Evolutionary conservation across 108 stramenopile species (phyloP).

Genomic region (Nitzschia sp.): DNA sequence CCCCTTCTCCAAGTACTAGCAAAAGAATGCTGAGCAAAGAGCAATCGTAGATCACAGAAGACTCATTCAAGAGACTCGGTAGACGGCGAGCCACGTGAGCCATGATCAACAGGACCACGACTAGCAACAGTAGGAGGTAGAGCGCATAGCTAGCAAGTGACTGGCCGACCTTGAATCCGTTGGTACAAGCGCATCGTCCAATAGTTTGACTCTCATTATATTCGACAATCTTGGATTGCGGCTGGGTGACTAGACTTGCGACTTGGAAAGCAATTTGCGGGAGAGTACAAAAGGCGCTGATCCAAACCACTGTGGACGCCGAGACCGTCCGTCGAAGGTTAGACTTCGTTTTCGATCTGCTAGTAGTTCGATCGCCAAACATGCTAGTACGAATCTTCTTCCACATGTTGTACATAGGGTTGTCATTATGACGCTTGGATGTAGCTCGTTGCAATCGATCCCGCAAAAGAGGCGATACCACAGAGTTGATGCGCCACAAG

Average conservation of each 20-base stretch:
- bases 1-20: conserved; percentile 1
- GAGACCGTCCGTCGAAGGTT: conserved; percentile 12
- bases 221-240: background rate
- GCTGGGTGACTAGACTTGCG: background rate
- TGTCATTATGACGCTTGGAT: background rate
- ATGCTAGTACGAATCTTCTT: background rate
- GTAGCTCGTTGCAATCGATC: background rate
- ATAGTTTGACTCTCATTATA: conserved; percentile 12
- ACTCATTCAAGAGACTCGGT: conserved; percentile 37
- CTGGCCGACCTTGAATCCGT: background rate
- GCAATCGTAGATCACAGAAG: conserved; percentile 13
- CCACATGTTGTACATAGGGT: too few relatives aligned
- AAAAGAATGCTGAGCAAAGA: conserved; percentile 12
- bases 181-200: conserved; percentile 9
- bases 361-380: background rate
- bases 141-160: conserved; percentile 4
- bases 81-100: conserved; percentile 18
- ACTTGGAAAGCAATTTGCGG: conserved; percentile 28
- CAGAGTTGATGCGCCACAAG: conserved; percentile 34
- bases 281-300: background rate
- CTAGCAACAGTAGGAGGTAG: background rate
- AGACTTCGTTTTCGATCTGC: background rate
- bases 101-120: conserved; percentile 22
- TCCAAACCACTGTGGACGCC: background rate
- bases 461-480: conserved; percentile 26